A percentile compares a stretch with the other conserved stretches of the same genome.
These are phyloP conservation scores for Mollisiaceae sp. DNA, from an alignment of 2,329 filamentous ascomycete species.

Conservation along the genomic window DNA sequence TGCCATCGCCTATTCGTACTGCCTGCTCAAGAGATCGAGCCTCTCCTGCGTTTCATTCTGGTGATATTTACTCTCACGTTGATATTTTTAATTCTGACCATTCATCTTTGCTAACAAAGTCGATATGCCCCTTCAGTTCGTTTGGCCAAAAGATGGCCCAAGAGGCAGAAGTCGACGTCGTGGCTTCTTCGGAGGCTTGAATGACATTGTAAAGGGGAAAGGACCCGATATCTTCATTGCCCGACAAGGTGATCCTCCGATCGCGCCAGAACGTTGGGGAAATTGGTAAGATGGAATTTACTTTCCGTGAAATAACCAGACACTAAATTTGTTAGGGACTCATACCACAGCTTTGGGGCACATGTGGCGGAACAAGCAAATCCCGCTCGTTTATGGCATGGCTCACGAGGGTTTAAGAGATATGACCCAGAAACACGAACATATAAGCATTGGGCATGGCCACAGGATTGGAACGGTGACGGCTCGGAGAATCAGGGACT, in stretches of 20 bases:
- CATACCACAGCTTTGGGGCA: slow-evolving; percentile 33
- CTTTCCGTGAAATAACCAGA: neutral
- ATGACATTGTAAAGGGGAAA: slow-evolving; percentile 46
- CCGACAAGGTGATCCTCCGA: slow-evolving; percentile 28
- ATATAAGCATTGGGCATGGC: slow-evolving; percentile 36
- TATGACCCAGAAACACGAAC: slow-evolving; percentile 39
- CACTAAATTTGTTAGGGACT: slow-evolving; percentile 34
- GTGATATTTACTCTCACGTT: too few relatives aligned
- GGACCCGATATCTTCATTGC: slow-evolving; percentile 49
- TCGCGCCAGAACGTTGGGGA: slow-evolving; percentile 38
- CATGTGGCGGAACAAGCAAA: slow-evolving; percentile 9
- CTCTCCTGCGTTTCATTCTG: too few relatives aligned
- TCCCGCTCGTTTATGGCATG: neutral
- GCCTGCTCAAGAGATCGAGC: too few relatives aligned
- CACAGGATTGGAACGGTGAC: slow-evolving; percentile 30
- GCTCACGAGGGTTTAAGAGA: slow-evolving; percentile 29
- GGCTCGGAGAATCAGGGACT: slow-evolving; percentile 23
- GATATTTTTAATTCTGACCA: too few relatives aligned
- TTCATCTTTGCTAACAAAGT: neutral
- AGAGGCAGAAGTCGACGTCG: slow-evolving; percentile 32
- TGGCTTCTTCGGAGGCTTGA: slow-evolving; percentile 40
- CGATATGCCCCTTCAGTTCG: slow-evolving; percentile 29
- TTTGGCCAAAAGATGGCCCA: slow-evolving; percentile 41
- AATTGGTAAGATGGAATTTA: slow-evolving; percentile 36
- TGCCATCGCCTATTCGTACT: neutral